Evolutionary conservation across 139 green algal genomes (phyloP), one percentile per base, ranked within the genome.

Genomic region (Picochlorum sp.): DNA sequence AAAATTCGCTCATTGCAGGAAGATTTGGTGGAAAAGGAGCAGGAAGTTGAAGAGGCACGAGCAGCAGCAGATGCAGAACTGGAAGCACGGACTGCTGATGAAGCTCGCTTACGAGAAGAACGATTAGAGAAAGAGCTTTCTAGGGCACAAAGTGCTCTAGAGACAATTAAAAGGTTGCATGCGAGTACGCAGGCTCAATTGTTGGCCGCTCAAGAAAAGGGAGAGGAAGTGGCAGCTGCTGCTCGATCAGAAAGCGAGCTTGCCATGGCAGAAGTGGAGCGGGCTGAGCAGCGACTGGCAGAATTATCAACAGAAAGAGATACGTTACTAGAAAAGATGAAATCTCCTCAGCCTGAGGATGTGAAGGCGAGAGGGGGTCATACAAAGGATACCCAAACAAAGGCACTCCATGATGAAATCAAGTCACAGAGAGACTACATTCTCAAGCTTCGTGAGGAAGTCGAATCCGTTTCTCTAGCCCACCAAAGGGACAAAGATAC

Each of bases 211-310:
- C 81, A 87, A 61, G 63, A 75, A 46, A 74, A 74, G 49, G 83
- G 69, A 14, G 82, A 95, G 62, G 82, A 90, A 60, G 82, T 80
- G 51, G 47, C 74, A 79, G 37, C 66, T 77, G 69, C 47, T 64
- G 3, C 64, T 67, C 4, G 81, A 85, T 72, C 54, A 66, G 84
- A 97, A 77, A 66, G 92, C 63, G 89, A 95, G 56, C 72, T 94
- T 21, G 68, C 84, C 7, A 58, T 63, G 0, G 76, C 74, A 15
- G 83, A 90, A 62, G 69, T 90, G 56, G 83, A 90, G 21, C 65
- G 81, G 4, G 76, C 74, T 18, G 72, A 87, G 62, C 56, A 71
- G 58, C 71, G 77, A 14, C 64, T 96, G 61, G 30, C 72, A 8
- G 62, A 72, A 3, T 75, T 97, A 34, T 87, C 94, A 65, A 49